These are phyloP conservation scores for Ceratocystis diversiconidia DNA, from an alignment of 2,329 filamentous ascomycete species.

Conservation along the genomic window DNA sequence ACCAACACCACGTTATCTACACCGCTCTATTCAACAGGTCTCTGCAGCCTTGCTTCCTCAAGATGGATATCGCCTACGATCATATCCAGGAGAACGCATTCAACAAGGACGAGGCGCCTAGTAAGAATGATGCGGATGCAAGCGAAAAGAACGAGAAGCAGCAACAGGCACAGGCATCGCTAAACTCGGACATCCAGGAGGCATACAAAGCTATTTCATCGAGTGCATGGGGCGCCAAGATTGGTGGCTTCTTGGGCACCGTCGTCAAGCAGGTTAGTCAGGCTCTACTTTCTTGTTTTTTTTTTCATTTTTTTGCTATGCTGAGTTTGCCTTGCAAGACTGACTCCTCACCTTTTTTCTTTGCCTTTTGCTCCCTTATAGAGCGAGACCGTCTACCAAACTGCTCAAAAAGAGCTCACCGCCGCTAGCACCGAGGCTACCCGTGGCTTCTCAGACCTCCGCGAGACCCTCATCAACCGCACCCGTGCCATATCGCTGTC, in stretches of 20 bases:
- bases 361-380: slow-evolving; percentile 25
- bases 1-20: neutral
- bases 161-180: slow-evolving; percentile 34
- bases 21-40: neutral
- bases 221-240: slow-evolving; percentile 77
- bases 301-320: neutral
- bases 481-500: slow-evolving; percentile 60
- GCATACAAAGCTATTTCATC: slow-evolving; percentile 87
- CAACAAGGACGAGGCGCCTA: slow-evolving; percentile 37
- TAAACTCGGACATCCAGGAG: slow-evolving; percentile 84
- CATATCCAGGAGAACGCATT: slow-evolving; percentile 80
- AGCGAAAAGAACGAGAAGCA: slow-evolving; percentile 27
- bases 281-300: neutral
- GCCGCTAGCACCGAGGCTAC: slow-evolving; percentile 68
- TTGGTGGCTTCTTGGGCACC: slow-evolving; percentile 78
- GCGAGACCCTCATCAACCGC: slow-evolving; percentile 52
- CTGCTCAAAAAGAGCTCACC: slow-evolving; percentile 71
- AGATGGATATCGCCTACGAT: slow-evolving; percentile 95
- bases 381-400: slow-evolving; percentile 71
- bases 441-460: slow-evolving; percentile 61
- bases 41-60: slow-evolving; percentile 8
- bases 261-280: slow-evolving; percentile 75
- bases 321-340: neutral
- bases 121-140: slow-evolving; percentile 16
- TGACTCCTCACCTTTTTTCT: neutral